phyloP scores from a whole-genome alignment of 345 rosid genomes.

The Excoecaria cochinchinensis region DNA sequence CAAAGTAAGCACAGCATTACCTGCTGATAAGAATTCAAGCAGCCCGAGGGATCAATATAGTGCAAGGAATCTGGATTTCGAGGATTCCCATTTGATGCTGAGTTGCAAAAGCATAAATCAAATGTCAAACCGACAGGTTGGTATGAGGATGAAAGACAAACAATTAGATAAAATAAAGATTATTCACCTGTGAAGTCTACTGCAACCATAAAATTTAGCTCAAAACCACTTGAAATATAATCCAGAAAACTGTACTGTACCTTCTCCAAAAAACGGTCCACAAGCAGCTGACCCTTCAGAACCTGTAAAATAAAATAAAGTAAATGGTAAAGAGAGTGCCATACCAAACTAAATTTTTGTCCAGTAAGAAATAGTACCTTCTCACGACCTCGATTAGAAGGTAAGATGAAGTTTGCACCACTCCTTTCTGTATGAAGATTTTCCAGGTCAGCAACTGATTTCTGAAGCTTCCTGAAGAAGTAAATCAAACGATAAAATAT shows the following conservation, averaged over 20 bases:
- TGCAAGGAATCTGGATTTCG: conserved; percentile 65
- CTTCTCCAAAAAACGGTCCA: conserved; percentile 64
- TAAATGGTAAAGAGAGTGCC: conserved; percentile 4
- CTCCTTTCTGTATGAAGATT: conserved; percentile 48
- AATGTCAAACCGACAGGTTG: background rate
- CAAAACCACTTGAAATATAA: conserved; percentile 79
- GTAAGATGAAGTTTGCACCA: conserved; percentile 49
- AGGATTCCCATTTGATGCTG: conserved; percentile 94
- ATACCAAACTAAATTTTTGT: background rate
- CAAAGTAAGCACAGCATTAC: conserved; percentile 22
- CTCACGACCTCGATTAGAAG: conserved; percentile 41
- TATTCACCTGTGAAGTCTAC: conserved; percentile 82
- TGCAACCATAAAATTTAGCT: conserved; percentile 91
- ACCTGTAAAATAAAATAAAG: conserved; percentile 35
- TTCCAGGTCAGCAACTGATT: conserved; percentile 65
- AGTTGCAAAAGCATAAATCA: background rate
- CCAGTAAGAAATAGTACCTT: conserved; percentile 46
- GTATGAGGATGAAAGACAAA: background rate
- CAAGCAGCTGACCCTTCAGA: conserved; percentile 70
- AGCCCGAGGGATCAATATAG: conserved; percentile 75
- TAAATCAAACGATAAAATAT: conserved; percentile 12
- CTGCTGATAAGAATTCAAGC: conserved; percentile 78
- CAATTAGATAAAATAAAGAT: background rate
- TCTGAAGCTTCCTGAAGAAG: conserved; percentile 56
- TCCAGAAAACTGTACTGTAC: conserved; percentile 72